Percentiles rank a stretch among this genome's conserved stretches.
phyloP scores from a whole-genome alignment of 148 eudicot species.

The Chenopodium album region DNA sequence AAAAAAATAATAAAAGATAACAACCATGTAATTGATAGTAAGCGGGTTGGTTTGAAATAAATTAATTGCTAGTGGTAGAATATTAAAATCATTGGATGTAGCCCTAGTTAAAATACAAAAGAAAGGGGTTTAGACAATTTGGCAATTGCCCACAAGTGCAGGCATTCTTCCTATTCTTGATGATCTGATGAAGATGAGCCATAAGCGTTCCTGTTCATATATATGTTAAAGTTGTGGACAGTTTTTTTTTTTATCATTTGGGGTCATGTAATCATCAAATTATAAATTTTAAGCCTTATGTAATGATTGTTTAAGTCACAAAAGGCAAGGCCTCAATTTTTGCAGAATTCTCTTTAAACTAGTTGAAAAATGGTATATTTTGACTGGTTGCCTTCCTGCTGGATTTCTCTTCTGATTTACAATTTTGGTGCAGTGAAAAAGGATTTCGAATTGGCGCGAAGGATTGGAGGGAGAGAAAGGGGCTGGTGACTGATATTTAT shows the following conservation, averaged over 20 bases:
- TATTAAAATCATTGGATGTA: too few species aligned
- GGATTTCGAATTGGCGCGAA: slow-evolving; percentile 69
- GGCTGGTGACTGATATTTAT: slow-evolving; percentile 38
- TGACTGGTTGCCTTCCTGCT: neutral
- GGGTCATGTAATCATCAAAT: neutral
- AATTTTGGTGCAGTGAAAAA: slow-evolving; percentile 56
- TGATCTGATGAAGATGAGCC: neutral
- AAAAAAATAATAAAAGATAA: too few species aligned
- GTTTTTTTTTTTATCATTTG: neutral
- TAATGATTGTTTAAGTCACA: neutral
- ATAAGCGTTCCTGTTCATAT: neutral
- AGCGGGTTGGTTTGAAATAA: too few species aligned
- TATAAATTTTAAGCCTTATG: neutral
- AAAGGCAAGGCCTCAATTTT: neutral
- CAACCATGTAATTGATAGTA: too few species aligned
- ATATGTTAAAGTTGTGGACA: neutral
- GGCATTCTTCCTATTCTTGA: neutral
- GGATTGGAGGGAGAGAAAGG: slow-evolving; percentile 64
- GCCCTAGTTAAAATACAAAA: too few species aligned
- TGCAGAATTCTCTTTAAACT: neutral
- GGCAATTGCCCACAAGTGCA: neutral
- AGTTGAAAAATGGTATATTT: too few species aligned
- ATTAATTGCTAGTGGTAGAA: too few species aligned
- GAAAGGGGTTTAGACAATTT: too few species aligned
- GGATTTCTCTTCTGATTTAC: neutral